Conservation (phyloP, 2,329 filamentous ascomycete genomes). For the Aspergillus fijiensis region DNA sequence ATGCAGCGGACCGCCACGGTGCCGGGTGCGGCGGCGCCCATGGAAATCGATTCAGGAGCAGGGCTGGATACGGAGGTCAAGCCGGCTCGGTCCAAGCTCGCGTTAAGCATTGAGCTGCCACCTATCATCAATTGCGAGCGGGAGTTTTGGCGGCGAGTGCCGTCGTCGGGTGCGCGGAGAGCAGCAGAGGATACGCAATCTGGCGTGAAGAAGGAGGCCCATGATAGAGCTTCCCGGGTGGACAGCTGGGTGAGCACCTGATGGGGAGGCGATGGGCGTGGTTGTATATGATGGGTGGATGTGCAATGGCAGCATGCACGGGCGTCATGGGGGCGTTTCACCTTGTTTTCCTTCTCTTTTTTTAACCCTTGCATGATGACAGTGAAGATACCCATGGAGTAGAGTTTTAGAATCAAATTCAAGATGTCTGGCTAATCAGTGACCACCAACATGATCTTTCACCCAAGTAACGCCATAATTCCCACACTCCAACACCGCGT, state of each 20-base stretch:
- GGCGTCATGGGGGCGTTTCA: constrained; percentile 20
- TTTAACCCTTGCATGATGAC: constrained; percentile 18
- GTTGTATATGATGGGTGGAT: not conserved
- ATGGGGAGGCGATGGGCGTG: not conserved
- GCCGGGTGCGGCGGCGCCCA: constrained; percentile 26
- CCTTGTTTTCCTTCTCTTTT: constrained; percentile 15
- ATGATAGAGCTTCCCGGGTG: constrained; percentile 21
- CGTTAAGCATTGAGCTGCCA: constrained; percentile 43
- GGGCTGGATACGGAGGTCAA: constrained; percentile 29
- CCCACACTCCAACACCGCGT: not conserved
- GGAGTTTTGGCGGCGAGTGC: constrained; percentile 56
- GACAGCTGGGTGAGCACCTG: constrained; percentile 27
- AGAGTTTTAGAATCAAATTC: constrained; percentile 11
- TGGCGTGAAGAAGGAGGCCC: constrained; percentile 23
- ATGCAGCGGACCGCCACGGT: constrained; percentile 33
- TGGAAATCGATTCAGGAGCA: constrained; percentile 32
- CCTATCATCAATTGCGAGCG: constrained; percentile 62
- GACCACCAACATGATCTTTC: no score
- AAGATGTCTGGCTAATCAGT: no score
- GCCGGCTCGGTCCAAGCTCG: constrained; percentile 23
- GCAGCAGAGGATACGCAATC: constrained; percentile 34
- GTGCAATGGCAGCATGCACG: constrained; percentile 4
- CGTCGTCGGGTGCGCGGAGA: constrained; percentile 34
- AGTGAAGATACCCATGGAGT: constrained; percentile 37
- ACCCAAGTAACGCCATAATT: no score